Percentiles rank a stretch among this genome's conserved stretches.
Evolutionary conservation across 805 yeast species (phyloP).

Genomic region (Saccharomycopsis sp.): DNA sequence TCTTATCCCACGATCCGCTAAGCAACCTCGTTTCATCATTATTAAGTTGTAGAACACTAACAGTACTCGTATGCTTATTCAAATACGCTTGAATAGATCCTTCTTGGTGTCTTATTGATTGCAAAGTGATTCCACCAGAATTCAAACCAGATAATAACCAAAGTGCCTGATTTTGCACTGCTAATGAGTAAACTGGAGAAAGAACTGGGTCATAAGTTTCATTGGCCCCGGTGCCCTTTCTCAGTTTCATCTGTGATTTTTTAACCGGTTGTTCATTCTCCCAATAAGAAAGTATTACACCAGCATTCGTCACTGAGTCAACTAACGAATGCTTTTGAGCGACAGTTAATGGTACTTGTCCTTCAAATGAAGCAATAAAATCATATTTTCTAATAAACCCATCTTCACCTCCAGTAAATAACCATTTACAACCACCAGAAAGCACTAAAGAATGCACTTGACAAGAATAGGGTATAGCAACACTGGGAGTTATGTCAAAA

Average conservation of each 20-base stretch:
- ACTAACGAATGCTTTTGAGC: conserved; percentile 86
- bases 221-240: conserved; percentile 24
- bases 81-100: conserved; percentile 78
- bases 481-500: conserved; percentile 74
- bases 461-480: conserved; percentile 77
- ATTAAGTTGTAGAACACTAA: conserved; percentile 63
- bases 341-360: conserved; percentile 78
- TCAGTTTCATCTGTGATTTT: conserved; percentile 32
- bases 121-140: conserved; percentile 81
- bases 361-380: conserved; percentile 76
- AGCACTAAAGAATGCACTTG: conserved; percentile 73
- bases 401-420: conserved; percentile 93
- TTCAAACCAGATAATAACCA: conserved; percentile 81
- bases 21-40: conserved; percentile 54
- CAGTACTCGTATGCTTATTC: conserved; percentile 62
- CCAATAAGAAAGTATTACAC: conserved; percentile 82
- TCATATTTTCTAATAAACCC: conserved; percentile 90
- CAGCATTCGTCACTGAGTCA: conserved; percentile 80
- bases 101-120: conserved; percentile 75
- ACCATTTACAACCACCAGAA: conserved; percentile 75
- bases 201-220: conserved; percentile 45
- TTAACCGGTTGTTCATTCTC: conserved; percentile 87
- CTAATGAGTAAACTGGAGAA: conserved; percentile 85
- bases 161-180: conserved; percentile 71
- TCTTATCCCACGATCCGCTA: conserved; percentile 89